Evolutionary conservation across 2,329 filamentous ascomycete genomes (phyloP), one percentile per base, ranked within the genome.

Genomic region (Hypoxylon sp.): DNA sequence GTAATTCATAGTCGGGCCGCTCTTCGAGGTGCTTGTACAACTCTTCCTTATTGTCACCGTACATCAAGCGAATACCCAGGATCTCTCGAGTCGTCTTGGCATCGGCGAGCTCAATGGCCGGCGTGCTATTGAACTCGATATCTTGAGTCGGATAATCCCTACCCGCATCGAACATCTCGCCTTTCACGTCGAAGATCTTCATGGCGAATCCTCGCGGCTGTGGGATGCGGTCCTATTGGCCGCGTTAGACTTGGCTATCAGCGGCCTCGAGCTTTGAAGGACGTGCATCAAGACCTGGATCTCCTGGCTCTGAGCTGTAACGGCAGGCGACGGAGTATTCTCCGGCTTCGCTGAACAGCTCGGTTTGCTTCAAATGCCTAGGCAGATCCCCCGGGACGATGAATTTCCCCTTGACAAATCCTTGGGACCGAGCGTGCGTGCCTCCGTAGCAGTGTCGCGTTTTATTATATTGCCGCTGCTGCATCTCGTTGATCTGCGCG

Each of bases 51-150:
- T 76, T 65, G 18, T 55, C 51, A n/a, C 72, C 72, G 48, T 78
- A 70, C 26, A 73, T 74, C 49, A 76, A 74, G 8, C 75, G 71
- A 13, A 80, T 65, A 15, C 69, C 70, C 52, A 79, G 71, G 41
- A 80, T 79, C 41, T 82, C 76, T 15, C 69, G 70, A 1, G 78
- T 79, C 1, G 75, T 78, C 52, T 78, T 76, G 5, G 77, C 73
- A 35, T 53, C 38, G 6, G 55, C 55, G 3, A 82, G 73, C 38
- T 83, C 78, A 9, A 82, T 72, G 1, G 75, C 72, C 1, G 78
- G 79, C 1, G 77, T 78, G 55, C 73, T 78, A 64, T 82, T 82
- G 68, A 82, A 81, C 15, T 78, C 77, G 62, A 81, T 77, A 60
- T 81, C 78, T 35, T 73, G 69, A 2, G 70, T 73, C 0, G 60